Base-by-base conservation (phyloP, 169 alveolate genomes). In the Plasmodium yoelii region DNA sequence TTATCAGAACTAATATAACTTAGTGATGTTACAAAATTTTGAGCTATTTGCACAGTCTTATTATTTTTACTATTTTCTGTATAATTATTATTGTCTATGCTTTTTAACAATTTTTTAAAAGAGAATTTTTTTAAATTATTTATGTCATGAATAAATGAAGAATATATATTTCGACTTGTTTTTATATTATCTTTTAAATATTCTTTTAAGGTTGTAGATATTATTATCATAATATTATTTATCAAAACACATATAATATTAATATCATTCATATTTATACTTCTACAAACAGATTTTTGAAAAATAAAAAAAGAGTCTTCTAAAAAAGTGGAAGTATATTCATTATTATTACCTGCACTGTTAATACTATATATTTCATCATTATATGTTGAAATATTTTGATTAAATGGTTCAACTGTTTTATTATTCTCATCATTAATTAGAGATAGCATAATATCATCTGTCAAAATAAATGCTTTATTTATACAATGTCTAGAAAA, bases 301-400 rank as follows among this genome's bases (percentile, higher is more conserved):
- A 67, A 82, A 67, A 82, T 82, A 55, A 51, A 82, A 82, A 82
- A 82, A 1, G 90, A 82, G 57, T 82, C 90, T 5, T 82, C 90
- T 26, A 82, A 42, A 8, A 82, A 56, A 7, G 90, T 82, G 1
- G 90, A 82, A 0, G 90, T 82, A 47, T 34, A 82, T 70, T 82
- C 90, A 47, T 82, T 67, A 39, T 51, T 82, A 47, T 44, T 69
- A 47, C 24, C 15, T 22, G 19, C 13, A 47, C 42, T 19, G 13
- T 69, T 63, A 47, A 10, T 18, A 53, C 42, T 69, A 28, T 64
- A 64, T 13, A 26, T 0, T 42, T 77, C 12, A 44, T 75, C 74
- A 51, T 60, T 22, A 75, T 10, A 12, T 28, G 7, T 18, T 2
- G 3, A 28, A 67, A 1, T 67, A 39, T 4, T 67, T 5, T 42